phyloP scores from a whole-genome alignment of 2,329 filamentous ascomycete genomes.

The Dactylellina leptospora region DNA sequence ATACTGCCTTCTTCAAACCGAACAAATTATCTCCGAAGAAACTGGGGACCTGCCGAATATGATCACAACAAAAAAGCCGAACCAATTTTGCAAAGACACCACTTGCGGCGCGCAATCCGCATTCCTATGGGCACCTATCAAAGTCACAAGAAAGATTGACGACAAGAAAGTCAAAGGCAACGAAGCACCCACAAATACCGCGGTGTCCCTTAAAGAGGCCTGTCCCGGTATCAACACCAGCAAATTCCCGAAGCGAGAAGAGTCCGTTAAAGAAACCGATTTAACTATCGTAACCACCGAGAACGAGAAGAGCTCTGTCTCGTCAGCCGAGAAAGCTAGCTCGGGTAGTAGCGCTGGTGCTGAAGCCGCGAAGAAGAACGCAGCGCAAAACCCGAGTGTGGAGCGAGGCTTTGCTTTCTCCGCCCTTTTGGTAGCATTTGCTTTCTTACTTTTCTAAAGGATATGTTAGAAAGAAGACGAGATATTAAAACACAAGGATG shows the following conservation, averaged over 20 bases:
- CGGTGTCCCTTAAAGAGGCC: constrained; percentile 21
- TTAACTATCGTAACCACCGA: background rate
- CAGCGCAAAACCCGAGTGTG: background rate
- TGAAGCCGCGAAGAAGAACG: background rate
- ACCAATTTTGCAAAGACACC: constrained; percentile 28
- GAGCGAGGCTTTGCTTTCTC: constrained; percentile 25
- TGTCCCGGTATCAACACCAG: constrained; percentile 33
- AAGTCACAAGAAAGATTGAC: constrained; percentile 7
- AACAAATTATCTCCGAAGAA: constrained; percentile 1
- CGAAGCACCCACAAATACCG: background rate
- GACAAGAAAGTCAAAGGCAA: background rate
- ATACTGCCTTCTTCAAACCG: constrained; percentile 27
- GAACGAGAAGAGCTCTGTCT: constrained; percentile 2
- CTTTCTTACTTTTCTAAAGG: constrained; percentile 13
- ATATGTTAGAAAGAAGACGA: too few relatives aligned
- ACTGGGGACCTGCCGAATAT: background rate
- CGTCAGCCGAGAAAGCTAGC: background rate
- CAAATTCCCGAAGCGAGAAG: constrained; percentile 39
- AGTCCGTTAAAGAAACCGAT: background rate
- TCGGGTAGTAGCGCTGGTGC: background rate
- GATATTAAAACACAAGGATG: too few relatives aligned
- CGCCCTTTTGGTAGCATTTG: constrained; percentile 24
- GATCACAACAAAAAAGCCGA: constrained; percentile 2
- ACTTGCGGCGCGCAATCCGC: constrained; percentile 33
- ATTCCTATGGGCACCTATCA: constrained; percentile 28